These are phyloP conservation scores for Arthrobotrys entomopaga DNA, from an alignment of 2,329 filamentous ascomycete genomes.

Conservation along the genomic window DNA sequence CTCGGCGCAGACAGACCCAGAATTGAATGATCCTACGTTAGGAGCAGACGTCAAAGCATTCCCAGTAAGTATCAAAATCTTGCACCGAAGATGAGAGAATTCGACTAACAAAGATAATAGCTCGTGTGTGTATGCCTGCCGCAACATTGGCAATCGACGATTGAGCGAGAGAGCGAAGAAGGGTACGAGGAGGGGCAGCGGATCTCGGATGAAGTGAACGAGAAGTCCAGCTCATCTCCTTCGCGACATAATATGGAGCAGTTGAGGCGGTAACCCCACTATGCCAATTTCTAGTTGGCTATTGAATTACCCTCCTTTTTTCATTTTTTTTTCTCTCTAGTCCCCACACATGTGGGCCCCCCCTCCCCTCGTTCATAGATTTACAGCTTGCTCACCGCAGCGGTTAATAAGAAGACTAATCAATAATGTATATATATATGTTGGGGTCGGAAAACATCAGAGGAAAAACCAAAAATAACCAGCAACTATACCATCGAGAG, in stretches of 20 bases:
- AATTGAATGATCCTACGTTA: constrained; percentile 51
- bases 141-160: constrained; percentile 95
- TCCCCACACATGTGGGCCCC: constrained; percentile 7
- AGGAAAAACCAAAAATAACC: constrained; percentile 9
- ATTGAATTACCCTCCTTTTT: constrained; percentile 25
- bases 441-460: constrained; percentile 3
- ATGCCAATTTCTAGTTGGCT: constrained; percentile 23
- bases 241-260: constrained; percentile 31
- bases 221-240: constrained; percentile 49
- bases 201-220: constrained; percentile 45
- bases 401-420: constrained; percentile 50
- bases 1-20: constrained; percentile 69
- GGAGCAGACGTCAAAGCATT: constrained; percentile 53
- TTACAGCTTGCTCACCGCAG: constrained; percentile 37
- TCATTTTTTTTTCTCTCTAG: background rate
- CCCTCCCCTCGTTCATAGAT: constrained; percentile 41
- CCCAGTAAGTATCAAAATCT: constrained; percentile 60
- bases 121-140: constrained; percentile 95
- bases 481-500: background rate
- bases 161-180: constrained; percentile 76
- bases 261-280: constrained; percentile 40
- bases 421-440: constrained; percentile 55
- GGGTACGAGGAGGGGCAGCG: constrained; percentile 31
- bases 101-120: constrained; percentile 56
- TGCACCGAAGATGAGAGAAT: constrained; percentile 40